These are phyloP conservation scores for Dactylellina cionopaga DNA, from an alignment of 2,329 filamentous ascomycete species.

Conservation along the genomic window DNA sequence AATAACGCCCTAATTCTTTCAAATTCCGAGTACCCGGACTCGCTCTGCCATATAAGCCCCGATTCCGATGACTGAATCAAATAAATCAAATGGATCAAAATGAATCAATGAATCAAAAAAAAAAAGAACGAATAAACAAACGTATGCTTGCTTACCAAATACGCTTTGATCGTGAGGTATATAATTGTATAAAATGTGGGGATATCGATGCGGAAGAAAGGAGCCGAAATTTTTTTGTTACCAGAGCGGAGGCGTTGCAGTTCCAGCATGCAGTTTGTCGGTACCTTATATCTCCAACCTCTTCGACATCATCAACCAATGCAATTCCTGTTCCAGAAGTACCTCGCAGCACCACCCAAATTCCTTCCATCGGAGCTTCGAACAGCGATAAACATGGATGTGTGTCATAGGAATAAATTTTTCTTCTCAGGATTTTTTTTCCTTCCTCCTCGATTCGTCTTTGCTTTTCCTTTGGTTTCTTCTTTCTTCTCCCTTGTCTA, in stretches of 20 bases:
- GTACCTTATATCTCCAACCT: slow-evolving; percentile 46
- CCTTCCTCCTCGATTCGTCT: neutral
- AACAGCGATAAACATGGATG: slow-evolving; percentile 6
- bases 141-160: slow-evolving; percentile 11
- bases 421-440: slow-evolving; percentile 5
- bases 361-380: slow-evolving; percentile 40
- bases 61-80: no score
- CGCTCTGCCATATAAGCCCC: no score
- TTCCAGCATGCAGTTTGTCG: slow-evolving; percentile 17
- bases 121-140: neutral
- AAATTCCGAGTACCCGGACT: no score
- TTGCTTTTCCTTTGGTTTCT: neutral
- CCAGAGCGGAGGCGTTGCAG: slow-evolving; percentile 23
- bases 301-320: slow-evolving; percentile 30
- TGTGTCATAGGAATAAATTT: slow-evolving; percentile 16
- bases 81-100: no score
- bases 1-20: no score
- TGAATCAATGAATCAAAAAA: no score
- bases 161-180: slow-evolving; percentile 28
- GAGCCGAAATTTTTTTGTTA: slow-evolving; percentile 6
- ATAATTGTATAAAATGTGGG: slow-evolving; percentile 32
- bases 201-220: slow-evolving; percentile 21
- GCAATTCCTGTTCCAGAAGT: slow-evolving; percentile 32
- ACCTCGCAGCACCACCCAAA: slow-evolving; percentile 17
- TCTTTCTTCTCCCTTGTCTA: slow-evolving; percentile 36